Base-by-base conservation (phyloP, 495 filamentous ascomycete species). In the Podospora australis region DNA sequence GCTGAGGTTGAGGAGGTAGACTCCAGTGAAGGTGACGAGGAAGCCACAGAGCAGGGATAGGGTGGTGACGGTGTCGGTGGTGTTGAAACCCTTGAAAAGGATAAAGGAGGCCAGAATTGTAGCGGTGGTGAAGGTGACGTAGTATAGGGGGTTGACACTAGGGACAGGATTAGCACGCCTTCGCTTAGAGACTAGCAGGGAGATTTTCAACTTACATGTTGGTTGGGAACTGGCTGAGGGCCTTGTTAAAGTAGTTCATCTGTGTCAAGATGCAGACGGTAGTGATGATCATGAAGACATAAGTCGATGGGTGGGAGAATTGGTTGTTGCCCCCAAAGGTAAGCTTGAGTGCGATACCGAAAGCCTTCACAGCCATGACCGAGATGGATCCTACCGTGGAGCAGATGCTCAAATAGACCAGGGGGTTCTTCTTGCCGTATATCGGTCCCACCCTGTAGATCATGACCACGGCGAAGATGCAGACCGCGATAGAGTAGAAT, bases 241-340 rank as follows among this genome's bases (percentile, higher is more conserved):
- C 92, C 68, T 98, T 98, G 74, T 98, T 98, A 67, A 98, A 95
- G 67, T 97, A 98, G 69, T 97, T 97, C 94, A 98, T 95, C 71
- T 98, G 92, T 16, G 89, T 96, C 42, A 97, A 66, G 64, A 97
- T 97, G 70, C 92, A 97, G 51, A 95, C 88, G 2, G 72, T 78
- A 0, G 88, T 90, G 30, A 97, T 82, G 57, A 98, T 96, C 59
- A 86, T 81, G 62, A 98, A 98, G 39, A 96, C 90, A 60, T 97
- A 98, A 39, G 92, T 98, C 39, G 88, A 94, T 0, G 92, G 84
- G 57, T 94, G 86, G 3, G 78, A 80, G 60, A 98, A 95, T 65
- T 98, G 92, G 70, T 98, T 98, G 59, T 92, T 81, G 23, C 91
- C 91, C 14, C 71, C 78, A 39, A 98, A 75, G 1, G 92, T 97